These are phyloP conservation scores for Fusarium nelsonii DNA, from an alignment of 2,329 filamentous ascomycete genomes.

Conservation along the genomic window DNA sequence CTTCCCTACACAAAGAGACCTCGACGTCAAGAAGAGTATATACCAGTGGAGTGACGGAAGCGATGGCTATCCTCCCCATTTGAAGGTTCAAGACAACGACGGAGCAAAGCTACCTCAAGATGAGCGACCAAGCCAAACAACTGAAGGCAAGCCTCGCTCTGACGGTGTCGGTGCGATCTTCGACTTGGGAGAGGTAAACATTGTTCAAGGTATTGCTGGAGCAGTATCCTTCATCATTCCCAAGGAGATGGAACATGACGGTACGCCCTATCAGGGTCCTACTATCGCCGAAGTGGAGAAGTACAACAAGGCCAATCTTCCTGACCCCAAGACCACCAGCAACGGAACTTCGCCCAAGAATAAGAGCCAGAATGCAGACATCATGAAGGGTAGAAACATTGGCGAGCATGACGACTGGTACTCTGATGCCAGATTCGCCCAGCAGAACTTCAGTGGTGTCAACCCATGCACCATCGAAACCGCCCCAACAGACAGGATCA, in stretches of 20 bases:
- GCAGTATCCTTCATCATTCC: conserved; percentile 22
- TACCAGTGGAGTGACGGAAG: conserved; percentile 28
- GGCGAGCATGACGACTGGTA: conserved; percentile 32
- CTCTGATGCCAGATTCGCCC: conserved; percentile 31
- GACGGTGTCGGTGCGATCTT: conserved; percentile 22
- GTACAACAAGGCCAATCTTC: conserved; percentile 8
- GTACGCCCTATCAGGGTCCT: conserved; percentile 7
- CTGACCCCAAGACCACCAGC: neutral
- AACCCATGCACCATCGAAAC: conserved; percentile 27
- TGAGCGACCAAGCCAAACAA: neutral
- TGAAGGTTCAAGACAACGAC: neutral
- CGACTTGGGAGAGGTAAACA: neutral
- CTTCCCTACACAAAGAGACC: conserved; percentile 15
- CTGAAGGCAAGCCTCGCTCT: neutral
- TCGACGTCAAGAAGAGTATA: conserved; percentile 1
- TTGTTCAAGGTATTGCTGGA: conserved; percentile 2
- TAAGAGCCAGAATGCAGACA: conserved; percentile 13
- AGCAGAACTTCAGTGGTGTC: conserved; percentile 31
- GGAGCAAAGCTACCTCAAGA: conserved; percentile 3
- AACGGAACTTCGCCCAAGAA: neutral
- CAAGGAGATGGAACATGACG: neutral
- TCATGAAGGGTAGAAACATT: conserved; percentile 36
- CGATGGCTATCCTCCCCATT: conserved; percentile 27
- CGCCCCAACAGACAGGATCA: conserved; percentile 1
- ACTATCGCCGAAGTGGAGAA: conserved; percentile 25